These are phyloP conservation scores for Rauvolfia tetraphylla DNA, from an alignment of 257 asterid species.

Conservation along the genomic window DNA sequence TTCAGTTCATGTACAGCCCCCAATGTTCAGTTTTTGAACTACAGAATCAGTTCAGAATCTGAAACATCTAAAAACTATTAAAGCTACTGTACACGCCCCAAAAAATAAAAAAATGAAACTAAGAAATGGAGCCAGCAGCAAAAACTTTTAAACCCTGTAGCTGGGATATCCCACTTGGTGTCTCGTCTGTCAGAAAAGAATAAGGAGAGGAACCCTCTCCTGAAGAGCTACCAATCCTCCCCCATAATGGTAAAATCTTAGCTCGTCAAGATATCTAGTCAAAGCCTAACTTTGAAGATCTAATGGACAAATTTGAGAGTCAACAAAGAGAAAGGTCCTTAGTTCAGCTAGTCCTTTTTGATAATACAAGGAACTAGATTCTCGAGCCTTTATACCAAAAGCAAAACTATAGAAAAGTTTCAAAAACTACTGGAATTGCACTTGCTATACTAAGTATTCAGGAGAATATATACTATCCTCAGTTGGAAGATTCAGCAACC, in stretches of 20 bases:
- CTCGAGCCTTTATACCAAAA: not conserved
- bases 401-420: not conserved
- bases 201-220: no score
- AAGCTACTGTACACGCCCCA: no score
- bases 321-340: not conserved
- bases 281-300: not conserved
- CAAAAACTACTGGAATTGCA: not conserved
- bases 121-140: no score
- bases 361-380: not conserved
- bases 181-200: no score
- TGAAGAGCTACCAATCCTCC: not conserved
- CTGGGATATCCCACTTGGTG: no score
- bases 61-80: not conserved
- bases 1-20: not conserved
- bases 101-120: no score
- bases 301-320: not conserved
- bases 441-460: not conserved
- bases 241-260: no score
- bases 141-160: no score
- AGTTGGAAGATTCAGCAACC: not conserved
- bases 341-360: not conserved
- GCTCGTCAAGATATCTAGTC: not conserved
- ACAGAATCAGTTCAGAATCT: not conserved
- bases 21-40: no score
- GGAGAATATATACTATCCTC: not conserved